A percentile compares a stretch with the other conserved stretches of the same genome.
phyloP scores from a whole-genome alignment of 257 asterid species.

The Primulina tabacum region DNA sequence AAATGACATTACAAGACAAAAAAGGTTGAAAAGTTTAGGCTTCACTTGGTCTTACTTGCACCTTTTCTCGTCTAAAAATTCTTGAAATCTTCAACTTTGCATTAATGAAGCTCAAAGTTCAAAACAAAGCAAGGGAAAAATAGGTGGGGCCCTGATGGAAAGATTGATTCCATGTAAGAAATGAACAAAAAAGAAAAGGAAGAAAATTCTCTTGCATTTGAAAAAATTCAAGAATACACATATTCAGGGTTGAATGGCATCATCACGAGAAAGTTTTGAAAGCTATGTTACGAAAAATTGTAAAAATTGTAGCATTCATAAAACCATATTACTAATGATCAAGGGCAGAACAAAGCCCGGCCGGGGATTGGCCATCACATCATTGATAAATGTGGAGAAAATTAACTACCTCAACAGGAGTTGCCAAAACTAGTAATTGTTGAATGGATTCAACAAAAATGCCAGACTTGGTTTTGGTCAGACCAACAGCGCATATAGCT shows the following conservation, averaged over 20 bases:
- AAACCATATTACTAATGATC: background rate
- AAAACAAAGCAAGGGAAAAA: background rate
- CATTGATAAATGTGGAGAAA: slow-evolving; percentile 14
- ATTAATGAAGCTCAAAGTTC: background rate
- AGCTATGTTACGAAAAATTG: background rate
- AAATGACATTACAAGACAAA: background rate
- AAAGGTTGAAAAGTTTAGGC: background rate
- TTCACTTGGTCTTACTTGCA: background rate
- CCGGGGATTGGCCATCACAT: slow-evolving; percentile 1
- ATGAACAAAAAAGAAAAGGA: background rate
- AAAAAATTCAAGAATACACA: background rate
- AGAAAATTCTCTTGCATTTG: background rate
- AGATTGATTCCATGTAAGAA: background rate
- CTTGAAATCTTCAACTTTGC: background rate
- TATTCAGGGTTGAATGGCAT: background rate
- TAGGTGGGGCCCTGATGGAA: background rate
- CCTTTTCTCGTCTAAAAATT: background rate
- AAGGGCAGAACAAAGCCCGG: slow-evolving; percentile 1
- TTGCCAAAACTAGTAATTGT: slow-evolving; percentile 82
- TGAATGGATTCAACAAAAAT: slow-evolving; percentile 93
- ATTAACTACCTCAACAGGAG: slow-evolving; percentile 83
- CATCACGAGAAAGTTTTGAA: slow-evolving; percentile 12
- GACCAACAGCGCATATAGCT: slow-evolving; percentile 92
- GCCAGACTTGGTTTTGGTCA: slow-evolving; percentile 81
- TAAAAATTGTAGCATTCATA: slow-evolving; percentile 1